These are phyloP conservation scores for Metarhizium guizhouense DNA, from an alignment of 2,329 filamentous ascomycete genomes.

Conservation along the genomic window DNA sequence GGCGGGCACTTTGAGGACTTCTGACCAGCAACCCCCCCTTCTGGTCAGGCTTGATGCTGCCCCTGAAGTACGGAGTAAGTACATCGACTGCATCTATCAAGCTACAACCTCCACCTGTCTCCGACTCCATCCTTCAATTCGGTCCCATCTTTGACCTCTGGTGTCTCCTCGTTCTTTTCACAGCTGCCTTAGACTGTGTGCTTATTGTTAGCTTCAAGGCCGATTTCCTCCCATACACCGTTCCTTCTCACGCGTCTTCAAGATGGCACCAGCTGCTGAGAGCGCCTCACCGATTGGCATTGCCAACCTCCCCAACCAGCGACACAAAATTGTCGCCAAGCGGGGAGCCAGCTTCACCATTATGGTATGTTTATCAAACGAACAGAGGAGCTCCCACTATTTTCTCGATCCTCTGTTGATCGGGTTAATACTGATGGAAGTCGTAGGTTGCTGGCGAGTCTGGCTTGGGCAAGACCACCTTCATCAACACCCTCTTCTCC, in stretches of 20 bases:
- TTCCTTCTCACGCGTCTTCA: conserved; percentile 15
- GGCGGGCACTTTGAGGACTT: not conserved
- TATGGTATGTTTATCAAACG: conserved; percentile 56
- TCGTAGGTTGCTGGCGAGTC: conserved; percentile 91
- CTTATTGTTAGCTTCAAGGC: conserved; percentile 2
- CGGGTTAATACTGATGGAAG: conserved; percentile 6
- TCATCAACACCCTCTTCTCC: conserved; percentile 99
- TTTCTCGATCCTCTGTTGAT: not conserved
- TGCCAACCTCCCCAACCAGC: conserved; percentile 65
- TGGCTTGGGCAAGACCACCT: conserved; percentile 96
- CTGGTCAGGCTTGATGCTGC: conserved; percentile 11
- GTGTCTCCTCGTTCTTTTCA: conserved; percentile 4
- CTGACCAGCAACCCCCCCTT: conserved; percentile 14
- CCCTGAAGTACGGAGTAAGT: conserved; percentile 22
- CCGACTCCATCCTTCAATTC: conserved; percentile 7
- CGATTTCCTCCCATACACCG: not conserved
- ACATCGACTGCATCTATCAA: conserved; percentile 4
- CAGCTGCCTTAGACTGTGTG: conserved; percentile 5
- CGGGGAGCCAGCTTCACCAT: conserved; percentile 98
- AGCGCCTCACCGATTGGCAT: conserved; percentile 63
- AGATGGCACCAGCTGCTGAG: conserved; percentile 51
- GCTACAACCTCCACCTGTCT: conserved; percentile 8
- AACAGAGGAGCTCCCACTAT: not conserved
- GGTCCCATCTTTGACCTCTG: conserved; percentile 3
- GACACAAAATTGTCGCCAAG: conserved; percentile 67